These are phyloP conservation scores for Kregervanrija pseudodelftensis DNA, from an alignment of 805 yeast species.

Conservation along the genomic window DNA sequence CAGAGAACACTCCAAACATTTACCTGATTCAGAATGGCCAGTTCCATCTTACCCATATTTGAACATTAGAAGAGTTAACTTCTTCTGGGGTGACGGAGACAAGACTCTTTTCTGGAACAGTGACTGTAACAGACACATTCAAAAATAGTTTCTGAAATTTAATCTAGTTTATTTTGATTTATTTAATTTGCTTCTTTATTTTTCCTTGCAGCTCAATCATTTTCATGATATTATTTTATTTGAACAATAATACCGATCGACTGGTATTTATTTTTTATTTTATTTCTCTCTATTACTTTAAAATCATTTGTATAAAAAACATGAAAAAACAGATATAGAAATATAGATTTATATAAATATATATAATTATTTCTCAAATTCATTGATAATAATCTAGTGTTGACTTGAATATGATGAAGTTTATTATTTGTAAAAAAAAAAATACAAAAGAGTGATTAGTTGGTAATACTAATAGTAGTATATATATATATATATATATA, in stretches of 20 bases:
- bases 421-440: background rate
- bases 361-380: too few species aligned
- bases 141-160: conserved; percentile 1
- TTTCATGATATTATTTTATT: too few species aligned
- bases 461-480: background rate
- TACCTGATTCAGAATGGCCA: conserved; percentile 91
- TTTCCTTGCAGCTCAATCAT: too few species aligned
- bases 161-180: background rate
- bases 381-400: too few species aligned
- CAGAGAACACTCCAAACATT: conserved; percentile 65
- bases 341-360: too few species aligned
- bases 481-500: background rate
- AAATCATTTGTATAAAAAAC: background rate
- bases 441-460: background rate
- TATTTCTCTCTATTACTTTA: background rate
- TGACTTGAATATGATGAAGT: too few species aligned
- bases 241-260: too few species aligned
- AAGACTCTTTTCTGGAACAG: conserved; percentile 96
- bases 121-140: conserved; percentile 80
- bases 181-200: background rate
- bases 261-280: background rate
- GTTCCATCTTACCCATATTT: conserved; percentile 73
- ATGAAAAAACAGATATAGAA: background rate
- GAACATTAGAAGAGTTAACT: conserved; percentile 80
- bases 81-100: conserved; percentile 99